Evolutionary conservation across 176 grass and related monocot genomes (phyloP), one percentile per base, ranked within the genome.

Genomic region (Panicum miliaceum): DNA sequence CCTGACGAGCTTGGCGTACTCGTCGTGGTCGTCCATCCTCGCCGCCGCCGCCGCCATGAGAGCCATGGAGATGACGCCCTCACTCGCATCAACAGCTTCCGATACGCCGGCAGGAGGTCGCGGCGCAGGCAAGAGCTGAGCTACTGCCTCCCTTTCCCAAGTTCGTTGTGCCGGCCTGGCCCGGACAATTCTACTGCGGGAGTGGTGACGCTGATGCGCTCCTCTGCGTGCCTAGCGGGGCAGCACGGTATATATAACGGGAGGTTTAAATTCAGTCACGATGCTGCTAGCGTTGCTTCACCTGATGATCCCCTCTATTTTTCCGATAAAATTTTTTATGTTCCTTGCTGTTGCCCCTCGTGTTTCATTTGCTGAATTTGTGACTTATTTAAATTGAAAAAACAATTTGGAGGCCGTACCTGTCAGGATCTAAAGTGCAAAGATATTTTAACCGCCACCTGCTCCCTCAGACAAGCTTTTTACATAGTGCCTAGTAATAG

Each of bases 1-100:
- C 71, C 94, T 73, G 51, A 97, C 86, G 60, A 97, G 89, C 84
- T 94, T 94, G 25, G 92, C 85, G 51, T 94, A 94, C 87, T 92
- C 92, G 84, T 94, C 92, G 10, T 97, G 90, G 36, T 82, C 79
- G 77, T 82, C 88, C 78, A 80, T 41, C 41, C 65, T 42, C 43
- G 56, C 3, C 26, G 20, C 26, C 66, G 68, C n/a, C 77, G 84
- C 42, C 73, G 76, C 85, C 23, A 50, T 53, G 71, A 81, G 53
- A 81, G 77, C 82, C 88, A 89, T 85, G 70, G 71, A 60, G 2
- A 5, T 23, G 22, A 8, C 66, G 34, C 59, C 10, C 13, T 53
- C 68, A 75, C 80, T 77, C 52, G 60, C 87, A 80, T 80, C 76
- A 60, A 79, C 50, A 19, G 77, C 77, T 26, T 79, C 82, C 1